Evolutionary conservation across 768 basidiomycete genomes (phyloP).

Genomic region (Rhizopogon rudus): DNA sequence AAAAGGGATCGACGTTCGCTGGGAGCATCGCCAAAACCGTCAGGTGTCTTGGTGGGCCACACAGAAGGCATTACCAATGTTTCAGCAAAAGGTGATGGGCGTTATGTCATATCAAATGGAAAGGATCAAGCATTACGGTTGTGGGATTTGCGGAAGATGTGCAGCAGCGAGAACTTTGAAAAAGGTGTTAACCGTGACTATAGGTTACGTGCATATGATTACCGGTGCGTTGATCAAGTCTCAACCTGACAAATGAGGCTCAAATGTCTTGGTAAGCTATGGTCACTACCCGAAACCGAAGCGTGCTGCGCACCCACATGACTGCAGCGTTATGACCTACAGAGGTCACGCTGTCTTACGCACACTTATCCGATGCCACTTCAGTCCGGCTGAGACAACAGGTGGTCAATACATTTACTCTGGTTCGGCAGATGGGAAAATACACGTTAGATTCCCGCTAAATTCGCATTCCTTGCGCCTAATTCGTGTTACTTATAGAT

Average conservation of each 20-base stretch:
- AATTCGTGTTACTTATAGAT: constrained; percentile 45
- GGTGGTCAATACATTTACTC: constrained; percentile 93
- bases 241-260: constrained; percentile 3
- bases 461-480: constrained; percentile 2
- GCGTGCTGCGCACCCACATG: constrained; percentile 67
- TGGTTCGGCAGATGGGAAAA: constrained; percentile 79
- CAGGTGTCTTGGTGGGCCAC: constrained; percentile 91
- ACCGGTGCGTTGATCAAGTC: constrained; percentile 52
- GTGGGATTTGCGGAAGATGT: constrained; percentile 96
- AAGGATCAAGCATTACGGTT: constrained; percentile 91
- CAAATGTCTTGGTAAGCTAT: constrained; percentile 36
- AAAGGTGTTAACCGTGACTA: constrained; percentile 42
- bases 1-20: constrained; percentile 50
- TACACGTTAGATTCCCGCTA: constrained; percentile 56
- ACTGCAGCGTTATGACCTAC: constrained; percentile 95
- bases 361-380: constrained; percentile 94
- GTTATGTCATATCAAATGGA: constrained; percentile 92
- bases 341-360: constrained; percentile 86
- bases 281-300: constrained; percentile 62
- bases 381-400: constrained; percentile 90
- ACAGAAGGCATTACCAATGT: constrained; percentile 96
- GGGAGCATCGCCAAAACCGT: constrained; percentile 59
- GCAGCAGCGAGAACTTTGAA: constrained; percentile 65
- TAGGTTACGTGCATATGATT: constrained; percentile 67
- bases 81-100: constrained; percentile 92